phyloP scores from a whole-genome alignment of 2,329 filamentous ascomycete species.

The Colletotrichum spaethianum region DNA sequence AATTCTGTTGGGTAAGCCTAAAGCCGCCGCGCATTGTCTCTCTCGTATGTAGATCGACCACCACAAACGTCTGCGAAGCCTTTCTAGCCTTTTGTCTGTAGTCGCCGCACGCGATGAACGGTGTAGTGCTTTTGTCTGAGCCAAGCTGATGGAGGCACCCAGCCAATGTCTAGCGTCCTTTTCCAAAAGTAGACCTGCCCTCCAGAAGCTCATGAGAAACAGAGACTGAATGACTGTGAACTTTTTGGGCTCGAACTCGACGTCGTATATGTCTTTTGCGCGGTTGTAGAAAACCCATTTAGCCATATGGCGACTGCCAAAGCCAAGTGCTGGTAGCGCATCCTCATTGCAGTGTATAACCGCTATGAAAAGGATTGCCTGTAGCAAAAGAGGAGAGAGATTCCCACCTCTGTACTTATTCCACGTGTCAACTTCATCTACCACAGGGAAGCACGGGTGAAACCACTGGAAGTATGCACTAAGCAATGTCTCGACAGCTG shows the following conservation, averaged over 20 bases:
- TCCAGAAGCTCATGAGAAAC: slow-evolving; percentile 70
- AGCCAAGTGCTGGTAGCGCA: slow-evolving; percentile 60
- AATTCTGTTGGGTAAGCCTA: slow-evolving; percentile 62
- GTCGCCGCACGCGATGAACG: slow-evolving; percentile 43
- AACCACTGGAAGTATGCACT: slow-evolving; percentile 69
- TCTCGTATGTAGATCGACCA: slow-evolving; percentile 68
- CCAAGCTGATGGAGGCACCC: slow-evolving; percentile 64
- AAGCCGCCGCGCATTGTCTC: slow-evolving; percentile 60
- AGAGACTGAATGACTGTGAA: slow-evolving; percentile 64
- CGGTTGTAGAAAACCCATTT: slow-evolving; percentile 65
- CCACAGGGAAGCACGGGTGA: slow-evolving; percentile 68
- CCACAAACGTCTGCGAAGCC: slow-evolving; percentile 63
- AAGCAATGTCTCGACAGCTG: slow-evolving; percentile 59
- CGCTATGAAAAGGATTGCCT: slow-evolving; percentile 68
- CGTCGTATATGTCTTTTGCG: slow-evolving; percentile 66
- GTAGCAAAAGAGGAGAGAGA: slow-evolving; percentile 64
- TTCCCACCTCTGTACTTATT: slow-evolving; percentile 54
- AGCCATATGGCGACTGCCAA: slow-evolving; percentile 62
- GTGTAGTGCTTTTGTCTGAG: slow-evolving; percentile 63
- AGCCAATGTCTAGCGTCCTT: slow-evolving; percentile 65
- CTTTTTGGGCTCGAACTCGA: slow-evolving; percentile 65
- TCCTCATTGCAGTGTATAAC: slow-evolving; percentile 65
- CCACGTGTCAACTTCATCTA: slow-evolving; percentile 61
- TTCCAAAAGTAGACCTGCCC: slow-evolving; percentile 61
- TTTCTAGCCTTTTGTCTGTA: slow-evolving; percentile 46